A percentile compares a stretch with the other conserved stretches of the same genome.
phyloP scores from a whole-genome alignment of 768 basidiomycete species.

The Hemileccinum rubropunctum region DNA sequence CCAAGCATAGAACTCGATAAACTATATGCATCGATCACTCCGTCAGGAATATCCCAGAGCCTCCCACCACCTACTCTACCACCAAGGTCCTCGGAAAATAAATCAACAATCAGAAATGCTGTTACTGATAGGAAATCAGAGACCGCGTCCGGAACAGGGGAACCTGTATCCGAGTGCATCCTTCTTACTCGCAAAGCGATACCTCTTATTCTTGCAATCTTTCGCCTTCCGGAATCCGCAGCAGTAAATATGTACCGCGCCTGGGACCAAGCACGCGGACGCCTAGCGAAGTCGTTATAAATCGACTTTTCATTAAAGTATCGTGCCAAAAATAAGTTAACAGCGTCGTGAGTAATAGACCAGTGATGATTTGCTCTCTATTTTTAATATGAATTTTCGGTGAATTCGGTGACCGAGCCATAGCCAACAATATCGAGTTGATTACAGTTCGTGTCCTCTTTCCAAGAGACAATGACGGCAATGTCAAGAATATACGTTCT shows the following conservation, averaged over 20 bases:
- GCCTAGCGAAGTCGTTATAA: constrained; percentile 22
- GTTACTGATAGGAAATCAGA: constrained; percentile 1
- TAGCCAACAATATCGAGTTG: constrained; percentile 4
- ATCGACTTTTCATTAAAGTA: background rate
- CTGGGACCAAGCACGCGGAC: constrained; percentile 50
- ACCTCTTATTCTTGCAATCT: constrained; percentile 45
- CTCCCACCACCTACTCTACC: constrained; percentile 7
- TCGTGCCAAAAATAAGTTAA: background rate
- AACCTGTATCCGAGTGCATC: constrained; percentile 27
- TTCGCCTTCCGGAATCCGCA: constrained; percentile 44
- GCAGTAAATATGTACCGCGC: constrained; percentile 59
- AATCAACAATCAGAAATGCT: background rate
- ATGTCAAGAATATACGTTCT: background rate
- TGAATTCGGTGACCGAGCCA: background rate
- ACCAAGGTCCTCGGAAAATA: constrained; percentile 10
- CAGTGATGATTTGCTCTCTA: constrained; percentile 8
- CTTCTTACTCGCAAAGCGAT: constrained; percentile 55
- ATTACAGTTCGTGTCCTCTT: constrained; percentile 5
- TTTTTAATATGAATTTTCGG: background rate
- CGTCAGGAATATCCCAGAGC: constrained; percentile 10
- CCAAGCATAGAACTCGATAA: constrained; percentile 52
- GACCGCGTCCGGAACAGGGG: background rate
- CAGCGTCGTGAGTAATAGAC: constrained; percentile 10
- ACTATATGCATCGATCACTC: constrained; percentile 44
- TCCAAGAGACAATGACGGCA: background rate